Base-by-base conservation (phyloP, 345 rosid species). In the Boechera divaricarpa region DNA sequence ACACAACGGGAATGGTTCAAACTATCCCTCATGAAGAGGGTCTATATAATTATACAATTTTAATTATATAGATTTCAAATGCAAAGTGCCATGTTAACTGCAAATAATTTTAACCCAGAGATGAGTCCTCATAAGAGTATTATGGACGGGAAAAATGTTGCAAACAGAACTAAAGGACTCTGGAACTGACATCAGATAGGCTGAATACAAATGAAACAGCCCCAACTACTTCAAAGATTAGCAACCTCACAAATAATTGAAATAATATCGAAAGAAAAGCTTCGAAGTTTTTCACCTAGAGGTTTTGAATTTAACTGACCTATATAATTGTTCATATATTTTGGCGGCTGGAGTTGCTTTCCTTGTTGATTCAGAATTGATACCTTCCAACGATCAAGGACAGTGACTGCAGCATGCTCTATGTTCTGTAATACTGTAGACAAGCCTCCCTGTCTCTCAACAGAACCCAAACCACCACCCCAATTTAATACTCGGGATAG, bases 341-440 rank as follows among this genome's bases (percentile, higher is more conserved):
- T 88, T 41, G 91, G 89, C 8, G 83, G 67, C 60, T 76, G 88
- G 53, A 89, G 84, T 74, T 80, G 95, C 80, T 85, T 89, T 69
- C 89, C 90, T 70, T 84, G 91, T 54, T 86, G 82, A 75, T 86
- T 89, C 57, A 82, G 12, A 55, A 92, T 83, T 5, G 82, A 75
- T 51, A 93, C 89, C 82, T 91, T 89, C 97, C 97, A 93, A 36
- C 97, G 85, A 74, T 93, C 98, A 75, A 93, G 95, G 79, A 93
- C 91, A 48, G 95, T 91, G 35, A 91, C 90, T 54, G 97, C 98
- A 77, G 95, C 93, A 83, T 88, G 80, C 82, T 91, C 97, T 71
- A 89, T 87, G 64, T 88, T 82, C 49, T 83, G 85, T 78, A 93
- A 82, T 38, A 91, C 78, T n/a, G 89, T 85, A 73, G 82, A 86